phyloP scores from a whole-genome alignment of 352 stramenopile species.

The Globisporangium megalacanthum region DNA sequence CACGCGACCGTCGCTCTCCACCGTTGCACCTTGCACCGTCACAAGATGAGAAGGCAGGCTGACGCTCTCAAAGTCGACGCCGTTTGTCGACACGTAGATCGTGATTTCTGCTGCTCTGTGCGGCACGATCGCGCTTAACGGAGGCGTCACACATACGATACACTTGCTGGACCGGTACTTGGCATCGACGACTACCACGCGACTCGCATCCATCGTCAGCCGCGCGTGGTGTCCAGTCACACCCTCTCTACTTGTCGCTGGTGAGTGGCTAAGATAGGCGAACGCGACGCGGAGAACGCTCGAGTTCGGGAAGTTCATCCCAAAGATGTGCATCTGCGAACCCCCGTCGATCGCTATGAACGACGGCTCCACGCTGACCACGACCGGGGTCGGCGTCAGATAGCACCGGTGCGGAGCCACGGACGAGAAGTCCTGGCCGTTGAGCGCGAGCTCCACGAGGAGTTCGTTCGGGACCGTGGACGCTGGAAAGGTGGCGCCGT shows the following conservation, averaged over 20 bases:
- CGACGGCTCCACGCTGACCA: conserved; percentile 31
- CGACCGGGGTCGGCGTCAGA: conserved; percentile 25
- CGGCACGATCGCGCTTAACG: conserved; percentile 20
- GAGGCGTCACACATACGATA: conserved; percentile 36
- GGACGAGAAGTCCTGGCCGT: conserved; percentile 65
- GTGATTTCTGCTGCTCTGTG: conserved; percentile 15
- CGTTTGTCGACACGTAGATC: conserved; percentile 51
- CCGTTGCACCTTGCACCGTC: conserved; percentile 5
- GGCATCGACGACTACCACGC: conserved; percentile 38
- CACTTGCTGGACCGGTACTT: conserved; percentile 44
- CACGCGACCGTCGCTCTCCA: conserved; percentile 6
- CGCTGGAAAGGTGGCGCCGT: conserved; percentile 8
- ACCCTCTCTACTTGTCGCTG: no score
- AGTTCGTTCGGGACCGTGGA: conserved; percentile 45
- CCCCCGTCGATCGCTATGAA: conserved; percentile 40
- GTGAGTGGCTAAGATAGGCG: conserved; percentile 11
- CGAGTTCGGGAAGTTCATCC: conserved; percentile 48
- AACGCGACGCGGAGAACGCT: conserved; percentile 41
- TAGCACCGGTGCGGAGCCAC: conserved; percentile 29
- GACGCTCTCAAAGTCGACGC: conserved; percentile 60
- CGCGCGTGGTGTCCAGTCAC: background rate
- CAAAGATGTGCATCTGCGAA: conserved; percentile 31
- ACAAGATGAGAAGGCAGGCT: conserved; percentile 26
- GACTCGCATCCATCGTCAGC: conserved; percentile 33
- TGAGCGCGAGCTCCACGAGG: conserved; percentile 48